phyloP scores from a whole-genome alignment of 1,139 yeast species.

The Williopsis jadinii region DNA sequence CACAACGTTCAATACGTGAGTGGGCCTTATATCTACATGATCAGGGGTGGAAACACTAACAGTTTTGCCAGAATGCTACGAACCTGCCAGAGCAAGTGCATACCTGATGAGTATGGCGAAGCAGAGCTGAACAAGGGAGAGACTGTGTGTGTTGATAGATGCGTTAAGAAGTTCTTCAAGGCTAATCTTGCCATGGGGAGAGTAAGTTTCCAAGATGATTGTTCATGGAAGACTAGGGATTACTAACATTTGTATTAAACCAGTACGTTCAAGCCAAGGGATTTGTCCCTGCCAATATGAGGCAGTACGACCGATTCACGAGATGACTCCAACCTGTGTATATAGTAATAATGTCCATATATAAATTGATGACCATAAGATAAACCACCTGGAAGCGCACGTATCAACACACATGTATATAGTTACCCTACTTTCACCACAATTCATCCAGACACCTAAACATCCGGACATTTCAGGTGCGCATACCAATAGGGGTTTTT shows the following conservation, averaged over 20 bases:
- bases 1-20: conserved; percentile 50
- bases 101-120: conserved; percentile 71
- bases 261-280: conserved; percentile 20
- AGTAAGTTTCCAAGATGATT: conserved; percentile 10
- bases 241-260: neutral
- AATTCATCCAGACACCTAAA: no score
- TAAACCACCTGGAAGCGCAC: no score
- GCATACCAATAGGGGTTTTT: neutral
- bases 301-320: conserved; percentile 14
- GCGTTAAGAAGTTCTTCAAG: conserved; percentile 66
- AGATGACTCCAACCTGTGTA: neutral
- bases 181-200: conserved; percentile 60
- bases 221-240: neutral
- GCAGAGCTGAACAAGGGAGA: conserved; percentile 77
- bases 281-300: conserved; percentile 16
- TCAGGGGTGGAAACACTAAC: conserved; percentile 1
- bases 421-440: neutral
- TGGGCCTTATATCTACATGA: conserved; percentile 2
- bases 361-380: neutral
- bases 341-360: neutral
- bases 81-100: conserved; percentile 63
- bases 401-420: neutral
- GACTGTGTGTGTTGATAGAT: conserved; percentile 64
- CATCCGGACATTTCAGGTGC: neutral
- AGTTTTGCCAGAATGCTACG: conserved; percentile 33